These are phyloP conservation scores for Lodderomyces parapsilosis DNA, from an alignment of 1,139 yeast species.

Conservation along the genomic window DNA sequence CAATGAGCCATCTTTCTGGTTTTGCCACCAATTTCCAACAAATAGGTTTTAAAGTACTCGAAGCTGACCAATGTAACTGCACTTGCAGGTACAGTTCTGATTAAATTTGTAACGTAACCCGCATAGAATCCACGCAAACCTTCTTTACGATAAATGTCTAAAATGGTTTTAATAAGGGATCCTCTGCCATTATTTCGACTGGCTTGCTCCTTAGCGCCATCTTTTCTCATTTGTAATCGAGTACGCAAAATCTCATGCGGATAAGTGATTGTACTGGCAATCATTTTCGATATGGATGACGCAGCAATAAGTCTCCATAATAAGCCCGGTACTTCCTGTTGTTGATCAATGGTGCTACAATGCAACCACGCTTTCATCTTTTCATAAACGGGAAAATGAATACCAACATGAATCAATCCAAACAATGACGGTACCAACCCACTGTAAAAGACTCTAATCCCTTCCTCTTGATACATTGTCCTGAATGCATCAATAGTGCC, in stretches of 20 bases:
- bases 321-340: conserved; percentile 29
- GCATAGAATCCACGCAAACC: conserved; percentile 85
- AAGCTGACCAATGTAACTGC: conserved; percentile 94
- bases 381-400: conserved; percentile 96
- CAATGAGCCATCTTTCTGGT: conserved; percentile 2
- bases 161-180: conserved; percentile 25
- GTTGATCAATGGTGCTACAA: conserved; percentile 22
- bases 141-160: conserved; percentile 61
- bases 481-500: conserved; percentile 83
- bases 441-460: conserved; percentile 78
- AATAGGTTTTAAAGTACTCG: conserved; percentile 74
- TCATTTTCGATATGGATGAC: conserved; percentile 80
- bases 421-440: conserved; percentile 89
- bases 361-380: conserved; percentile 57
- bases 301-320: conserved; percentile 59
- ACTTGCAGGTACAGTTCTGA: conserved; percentile 92
- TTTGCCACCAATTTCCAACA: conserved; percentile 40
- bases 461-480: conserved; percentile 79
- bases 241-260: conserved; percentile 97
- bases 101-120: conserved; percentile 82
- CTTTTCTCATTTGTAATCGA: conserved; percentile 67
- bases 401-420: conserved; percentile 91
- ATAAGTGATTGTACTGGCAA: conserved; percentile 85
- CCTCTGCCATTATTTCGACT: conserved; percentile 13
- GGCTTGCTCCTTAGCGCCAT: conserved; percentile 1